A percentile compares a stretch with the other conserved stretches of the same genome.
phyloP scores from a whole-genome alignment of 192 early-diverging fungal species.

The Helicostylum pulchrum region DNA sequence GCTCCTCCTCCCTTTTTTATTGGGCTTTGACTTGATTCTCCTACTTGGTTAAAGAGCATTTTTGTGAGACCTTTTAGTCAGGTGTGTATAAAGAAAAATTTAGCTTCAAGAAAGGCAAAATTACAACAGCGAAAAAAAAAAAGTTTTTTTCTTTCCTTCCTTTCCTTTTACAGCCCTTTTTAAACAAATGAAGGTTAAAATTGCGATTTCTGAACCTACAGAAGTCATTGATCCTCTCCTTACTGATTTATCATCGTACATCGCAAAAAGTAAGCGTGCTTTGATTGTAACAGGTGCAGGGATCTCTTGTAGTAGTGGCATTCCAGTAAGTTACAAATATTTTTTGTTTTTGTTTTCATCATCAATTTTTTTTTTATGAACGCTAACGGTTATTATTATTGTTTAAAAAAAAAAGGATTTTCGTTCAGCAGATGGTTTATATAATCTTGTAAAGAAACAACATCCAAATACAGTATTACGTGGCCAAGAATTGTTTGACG shows the following conservation, averaged over 20 bases:
- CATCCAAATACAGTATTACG: conserved; percentile 68
- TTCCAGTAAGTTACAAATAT: conserved; percentile 60
- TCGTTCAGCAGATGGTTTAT: conserved; percentile 80
- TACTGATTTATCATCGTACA: conserved; percentile 27
- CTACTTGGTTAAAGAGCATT: too few species aligned
- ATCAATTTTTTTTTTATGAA: too few species aligned
- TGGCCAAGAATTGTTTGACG: conserved; percentile 87
- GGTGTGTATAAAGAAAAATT: too few species aligned
- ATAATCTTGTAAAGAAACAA: conserved; percentile 74
- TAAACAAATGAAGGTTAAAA: conserved; percentile 25
- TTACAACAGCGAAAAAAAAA: too few species aligned
- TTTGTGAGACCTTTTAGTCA: too few species aligned
- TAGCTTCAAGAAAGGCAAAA: too few species aligned
- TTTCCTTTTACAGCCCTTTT: background rate
- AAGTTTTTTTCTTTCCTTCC: background rate
- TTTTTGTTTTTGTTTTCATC: conserved; percentile 2
- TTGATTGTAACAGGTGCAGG: conserved; percentile 86
- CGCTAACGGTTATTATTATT: too few species aligned
- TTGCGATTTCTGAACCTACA: conserved; percentile 30
- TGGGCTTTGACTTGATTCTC: too few species aligned
- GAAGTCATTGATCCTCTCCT: conserved; percentile 33
- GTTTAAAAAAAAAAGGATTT: conserved; percentile 61
- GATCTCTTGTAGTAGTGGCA: conserved; percentile 84
- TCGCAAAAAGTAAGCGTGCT: conserved; percentile 46
- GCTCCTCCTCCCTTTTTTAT: too few species aligned